These are phyloP conservation scores for Elsinoe perseae DNA, from an alignment of 2,329 filamentous ascomycete genomes.

Conservation along the genomic window DNA sequence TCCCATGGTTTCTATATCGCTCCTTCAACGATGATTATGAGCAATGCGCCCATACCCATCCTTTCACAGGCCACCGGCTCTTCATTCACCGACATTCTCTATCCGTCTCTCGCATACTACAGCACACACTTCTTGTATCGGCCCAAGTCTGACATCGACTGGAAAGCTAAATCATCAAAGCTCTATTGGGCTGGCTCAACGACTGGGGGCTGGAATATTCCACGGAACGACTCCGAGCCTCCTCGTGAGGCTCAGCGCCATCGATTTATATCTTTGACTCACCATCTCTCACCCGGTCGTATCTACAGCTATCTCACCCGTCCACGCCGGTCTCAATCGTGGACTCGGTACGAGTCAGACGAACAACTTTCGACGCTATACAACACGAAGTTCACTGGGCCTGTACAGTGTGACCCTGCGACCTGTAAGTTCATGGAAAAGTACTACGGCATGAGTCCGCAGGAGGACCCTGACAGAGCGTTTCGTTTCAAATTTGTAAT, in stretches of 20 bases:
- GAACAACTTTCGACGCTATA: constrained; percentile 33
- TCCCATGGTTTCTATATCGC: constrained; percentile 41
- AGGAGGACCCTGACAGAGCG: not conserved
- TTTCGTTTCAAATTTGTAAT: constrained; percentile 37
- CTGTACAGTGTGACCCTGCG: constrained; percentile 39
- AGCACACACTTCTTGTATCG: constrained; percentile 36
- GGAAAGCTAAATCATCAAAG: constrained; percentile 44
- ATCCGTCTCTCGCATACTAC: constrained; percentile 43
- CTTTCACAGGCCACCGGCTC: constrained; percentile 40
- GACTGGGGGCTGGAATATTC: constrained; percentile 37
- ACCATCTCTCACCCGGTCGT: constrained; percentile 18
- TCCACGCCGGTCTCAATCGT: constrained; percentile 11
- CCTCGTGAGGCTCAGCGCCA: constrained; percentile 34
- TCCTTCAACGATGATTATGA: constrained; percentile 37
- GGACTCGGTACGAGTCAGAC: constrained; percentile 16
- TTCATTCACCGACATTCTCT: constrained; percentile 44
- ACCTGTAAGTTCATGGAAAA: constrained; percentile 27
- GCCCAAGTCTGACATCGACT: constrained; percentile 30
- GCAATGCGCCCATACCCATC: constrained; percentile 39
- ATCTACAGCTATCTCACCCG: constrained; percentile 20
- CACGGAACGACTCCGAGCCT: constrained; percentile 30
- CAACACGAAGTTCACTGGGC: constrained; percentile 40
- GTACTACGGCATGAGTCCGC: constrained; percentile 18
- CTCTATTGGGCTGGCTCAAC: constrained; percentile 53
- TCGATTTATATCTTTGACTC: constrained; percentile 41